Conservation (phyloP, 345 rosid species). For the Adansonia digitata region DNA sequence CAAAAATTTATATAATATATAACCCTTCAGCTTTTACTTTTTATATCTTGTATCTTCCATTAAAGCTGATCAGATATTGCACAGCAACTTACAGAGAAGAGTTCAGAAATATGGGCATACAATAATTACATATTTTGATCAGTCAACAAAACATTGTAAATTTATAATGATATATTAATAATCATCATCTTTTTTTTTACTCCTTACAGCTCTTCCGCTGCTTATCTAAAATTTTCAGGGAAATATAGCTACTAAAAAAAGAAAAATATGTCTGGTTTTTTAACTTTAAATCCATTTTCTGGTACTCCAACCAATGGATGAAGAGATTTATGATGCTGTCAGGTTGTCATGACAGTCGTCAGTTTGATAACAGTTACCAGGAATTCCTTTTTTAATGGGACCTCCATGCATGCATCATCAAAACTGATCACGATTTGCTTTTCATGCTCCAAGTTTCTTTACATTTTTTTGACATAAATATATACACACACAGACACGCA, state of each 20-base stretch:
- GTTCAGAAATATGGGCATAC: too few species aligned
- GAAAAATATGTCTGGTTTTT: neutral
- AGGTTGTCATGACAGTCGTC: conserved; percentile 14
- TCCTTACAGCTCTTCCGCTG: conserved; percentile 29
- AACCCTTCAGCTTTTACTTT: conserved; percentile 34
- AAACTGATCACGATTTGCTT: conserved; percentile 6
- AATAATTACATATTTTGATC: conserved; percentile 41
- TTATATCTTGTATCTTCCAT: conserved; percentile 42
- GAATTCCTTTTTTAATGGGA: conserved; percentile 17
- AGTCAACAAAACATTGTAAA: conserved; percentile 41
- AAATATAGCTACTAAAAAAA: conserved; percentile 11
- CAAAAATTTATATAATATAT: conserved; percentile 28
- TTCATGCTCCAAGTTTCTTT: conserved; percentile 5
- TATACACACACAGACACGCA: too few species aligned
- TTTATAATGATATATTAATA: conserved; percentile 61
- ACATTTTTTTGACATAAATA: neutral
- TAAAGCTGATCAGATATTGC: conserved; percentile 29
- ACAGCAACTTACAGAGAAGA: conserved; percentile 9
- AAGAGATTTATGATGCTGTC: conserved; percentile 18
- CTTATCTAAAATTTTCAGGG: conserved; percentile 14
- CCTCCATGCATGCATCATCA: conserved; percentile 19
- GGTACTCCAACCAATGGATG: conserved; percentile 16
- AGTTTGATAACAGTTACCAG: neutral
- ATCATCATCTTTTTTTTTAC: conserved; percentile 44
- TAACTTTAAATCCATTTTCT: neutral